These are phyloP conservation scores for Cyberlindnera xylosilytica DNA, from an alignment of 805 yeast genomes.

Conservation along the genomic window DNA sequence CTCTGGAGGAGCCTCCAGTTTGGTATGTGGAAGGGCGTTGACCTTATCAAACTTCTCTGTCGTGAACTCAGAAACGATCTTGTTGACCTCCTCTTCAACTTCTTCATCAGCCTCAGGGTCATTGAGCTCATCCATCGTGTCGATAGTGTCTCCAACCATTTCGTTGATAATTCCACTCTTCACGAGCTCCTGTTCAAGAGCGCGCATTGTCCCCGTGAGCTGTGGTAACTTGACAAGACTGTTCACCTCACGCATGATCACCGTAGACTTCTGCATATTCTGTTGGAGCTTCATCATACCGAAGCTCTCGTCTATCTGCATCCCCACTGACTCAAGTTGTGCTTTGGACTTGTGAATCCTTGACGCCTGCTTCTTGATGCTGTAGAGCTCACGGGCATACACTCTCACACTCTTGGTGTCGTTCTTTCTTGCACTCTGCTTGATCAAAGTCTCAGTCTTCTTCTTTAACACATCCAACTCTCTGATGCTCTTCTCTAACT, in stretches of 20 bases:
- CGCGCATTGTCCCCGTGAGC: constrained; percentile 77
- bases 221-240: constrained; percentile 75
- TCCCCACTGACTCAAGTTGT: constrained; percentile 75
- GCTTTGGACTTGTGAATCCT: constrained; percentile 80
- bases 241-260: constrained; percentile 86
- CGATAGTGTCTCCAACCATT: constrained; percentile 91
- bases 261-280: constrained; percentile 73
- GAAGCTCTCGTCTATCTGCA: constrained; percentile 91
- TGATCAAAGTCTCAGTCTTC: constrained; percentile 77
- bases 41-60: constrained; percentile 40
- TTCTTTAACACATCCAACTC: constrained; percentile 66
- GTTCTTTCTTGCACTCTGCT: constrained; percentile 68
- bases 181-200: constrained; percentile 80
- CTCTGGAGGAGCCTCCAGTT: constrained; percentile 22
- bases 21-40: constrained; percentile 32
- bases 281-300: constrained; percentile 80
- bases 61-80: constrained; percentile 48
- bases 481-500: constrained; percentile 59
- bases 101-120: constrained; percentile 66
- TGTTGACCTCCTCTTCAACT: constrained; percentile 59
- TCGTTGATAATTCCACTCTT: constrained; percentile 86
- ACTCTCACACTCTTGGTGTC: constrained; percentile 73
- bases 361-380: constrained; percentile 68
- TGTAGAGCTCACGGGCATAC: constrained; percentile 79
- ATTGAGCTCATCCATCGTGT: constrained; percentile 59